phyloP scores from a whole-genome alignment of 345 rosid genomes.

The Boechera retrofracta region DNA sequence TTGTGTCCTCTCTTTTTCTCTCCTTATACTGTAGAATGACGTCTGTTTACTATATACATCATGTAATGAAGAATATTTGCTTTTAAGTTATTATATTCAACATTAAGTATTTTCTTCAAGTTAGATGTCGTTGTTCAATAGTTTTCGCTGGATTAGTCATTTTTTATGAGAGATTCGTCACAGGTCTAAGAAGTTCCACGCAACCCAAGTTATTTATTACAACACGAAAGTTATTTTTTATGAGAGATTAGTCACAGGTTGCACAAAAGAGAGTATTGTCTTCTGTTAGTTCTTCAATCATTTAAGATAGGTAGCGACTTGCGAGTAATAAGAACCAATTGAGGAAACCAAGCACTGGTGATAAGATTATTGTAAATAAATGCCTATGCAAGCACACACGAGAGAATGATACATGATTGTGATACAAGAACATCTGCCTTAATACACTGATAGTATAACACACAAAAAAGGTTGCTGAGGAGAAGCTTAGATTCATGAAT shows the following conservation, averaged over 20 bases:
- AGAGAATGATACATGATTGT: background rate
- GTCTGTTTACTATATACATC: background rate
- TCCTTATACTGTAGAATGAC: constrained; percentile 7
- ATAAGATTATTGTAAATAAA: background rate
- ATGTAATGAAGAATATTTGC: constrained; percentile 14
- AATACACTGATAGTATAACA: too few relatives aligned
- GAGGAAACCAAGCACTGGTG: too few relatives aligned
- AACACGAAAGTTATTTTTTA: background rate
- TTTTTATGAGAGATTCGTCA: background rate
- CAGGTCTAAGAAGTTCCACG: background rate
- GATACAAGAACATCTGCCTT: background rate
- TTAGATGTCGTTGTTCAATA: background rate
- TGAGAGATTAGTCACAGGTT: too few relatives aligned
- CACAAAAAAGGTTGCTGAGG: too few relatives aligned
- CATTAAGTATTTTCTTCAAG: background rate
- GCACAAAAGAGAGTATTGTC: too few relatives aligned
- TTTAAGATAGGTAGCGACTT: too few relatives aligned
- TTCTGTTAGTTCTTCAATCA: background rate
- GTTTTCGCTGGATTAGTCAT: background rate
- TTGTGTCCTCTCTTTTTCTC: background rate
- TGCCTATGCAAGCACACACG: constrained; percentile 4
- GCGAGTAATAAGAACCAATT: too few relatives aligned
- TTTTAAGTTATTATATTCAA: constrained; percentile 1
- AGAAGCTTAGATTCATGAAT: too few relatives aligned
- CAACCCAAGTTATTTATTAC: constrained; percentile 34